Conservation (phyloP, 1,139 yeast species). For the Kluyveromyces marxianus region DNA sequence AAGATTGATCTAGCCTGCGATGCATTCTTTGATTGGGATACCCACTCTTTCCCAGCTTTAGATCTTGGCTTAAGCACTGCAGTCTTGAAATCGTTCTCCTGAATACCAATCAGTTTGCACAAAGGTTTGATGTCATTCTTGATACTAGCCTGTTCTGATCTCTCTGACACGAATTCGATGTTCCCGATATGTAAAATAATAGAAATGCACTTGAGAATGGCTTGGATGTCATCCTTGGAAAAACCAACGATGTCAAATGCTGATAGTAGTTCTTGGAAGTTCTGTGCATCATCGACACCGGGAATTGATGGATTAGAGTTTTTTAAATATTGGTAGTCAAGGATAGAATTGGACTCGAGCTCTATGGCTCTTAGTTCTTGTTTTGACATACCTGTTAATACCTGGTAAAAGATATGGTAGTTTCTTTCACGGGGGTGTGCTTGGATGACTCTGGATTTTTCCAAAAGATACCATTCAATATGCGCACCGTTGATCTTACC, state of each 20-base stretch:
- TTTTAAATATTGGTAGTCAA: conserved; percentile 48
- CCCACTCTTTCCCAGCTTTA: conserved; percentile 85
- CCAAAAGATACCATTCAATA: conserved; percentile 89
- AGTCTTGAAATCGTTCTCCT: conserved; percentile 45
- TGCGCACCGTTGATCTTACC: conserved; percentile 81
- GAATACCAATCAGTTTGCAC: conserved; percentile 59
- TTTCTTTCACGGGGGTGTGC: conserved; percentile 77
- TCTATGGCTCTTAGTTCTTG: conserved; percentile 43
- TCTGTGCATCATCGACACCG: conserved; percentile 68
- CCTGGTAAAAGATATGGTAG: conserved; percentile 87
- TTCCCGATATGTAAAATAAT: conserved; percentile 82
- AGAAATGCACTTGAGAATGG: conserved; percentile 63
- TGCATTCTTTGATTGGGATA: conserved; percentile 72
- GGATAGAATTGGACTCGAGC: conserved; percentile 29
- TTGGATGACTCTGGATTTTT: conserved; percentile 85
- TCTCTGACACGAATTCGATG: conserved; percentile 61
- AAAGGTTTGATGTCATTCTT: conserved; percentile 50
- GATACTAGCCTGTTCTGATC: conserved; percentile 75
- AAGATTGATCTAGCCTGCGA: conserved; percentile 73
- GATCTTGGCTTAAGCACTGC: conserved; percentile 74
- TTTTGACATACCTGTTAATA: conserved; percentile 58
- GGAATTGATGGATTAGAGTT: conserved; percentile 48
- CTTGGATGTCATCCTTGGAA: conserved; percentile 43
- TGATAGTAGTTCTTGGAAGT: conserved; percentile 50
- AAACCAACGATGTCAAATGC: conserved; percentile 78